Evolutionary conservation across 2,329 filamentous ascomycete species (phyloP).

Genomic region (Diaporthe citriasiana): DNA sequence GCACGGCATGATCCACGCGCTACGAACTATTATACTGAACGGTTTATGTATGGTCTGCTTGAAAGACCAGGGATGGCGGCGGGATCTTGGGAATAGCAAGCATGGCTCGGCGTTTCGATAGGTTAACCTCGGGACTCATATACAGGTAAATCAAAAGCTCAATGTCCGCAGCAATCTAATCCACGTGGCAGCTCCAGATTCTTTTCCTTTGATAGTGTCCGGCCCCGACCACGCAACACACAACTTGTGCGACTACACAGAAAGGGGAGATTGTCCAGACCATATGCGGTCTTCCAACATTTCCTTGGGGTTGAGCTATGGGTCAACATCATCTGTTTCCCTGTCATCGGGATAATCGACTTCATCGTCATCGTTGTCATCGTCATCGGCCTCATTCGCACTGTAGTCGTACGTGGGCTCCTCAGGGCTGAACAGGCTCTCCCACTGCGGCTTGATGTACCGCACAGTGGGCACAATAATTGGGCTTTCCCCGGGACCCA

Average conservation of each 20-base stretch:
- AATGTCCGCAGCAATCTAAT: constrained; percentile 8
- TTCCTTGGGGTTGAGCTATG: background rate
- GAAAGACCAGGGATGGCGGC: background rate
- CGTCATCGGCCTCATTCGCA: constrained; percentile 5
- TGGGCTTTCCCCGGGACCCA: background rate
- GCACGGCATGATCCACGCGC: constrained; percentile 13
- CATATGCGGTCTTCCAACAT: background rate
- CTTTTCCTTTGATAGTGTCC: background rate
- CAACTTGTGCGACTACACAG: too few relatives aligned
- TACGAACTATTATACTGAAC: constrained; percentile 23
- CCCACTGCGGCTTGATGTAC: constrained; percentile 23
- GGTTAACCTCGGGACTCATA: constrained; percentile 32
- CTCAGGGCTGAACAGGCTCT: background rate
- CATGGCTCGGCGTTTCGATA: constrained; percentile 42
- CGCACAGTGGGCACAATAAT: background rate
- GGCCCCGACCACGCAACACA: background rate
- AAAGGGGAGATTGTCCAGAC: too few relatives aligned
- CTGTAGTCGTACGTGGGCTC: constrained; percentile 1
- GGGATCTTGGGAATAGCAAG: constrained; percentile 25
- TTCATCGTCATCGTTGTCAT: background rate
- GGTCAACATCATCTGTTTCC: constrained; percentile 1
- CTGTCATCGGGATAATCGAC: background rate
- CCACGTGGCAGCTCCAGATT: background rate
- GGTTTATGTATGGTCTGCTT: constrained; percentile 30
- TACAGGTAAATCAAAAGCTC: constrained; percentile 34